Base-by-base conservation (phyloP, 208 protist species). In the Leishmania tropica region DNA sequence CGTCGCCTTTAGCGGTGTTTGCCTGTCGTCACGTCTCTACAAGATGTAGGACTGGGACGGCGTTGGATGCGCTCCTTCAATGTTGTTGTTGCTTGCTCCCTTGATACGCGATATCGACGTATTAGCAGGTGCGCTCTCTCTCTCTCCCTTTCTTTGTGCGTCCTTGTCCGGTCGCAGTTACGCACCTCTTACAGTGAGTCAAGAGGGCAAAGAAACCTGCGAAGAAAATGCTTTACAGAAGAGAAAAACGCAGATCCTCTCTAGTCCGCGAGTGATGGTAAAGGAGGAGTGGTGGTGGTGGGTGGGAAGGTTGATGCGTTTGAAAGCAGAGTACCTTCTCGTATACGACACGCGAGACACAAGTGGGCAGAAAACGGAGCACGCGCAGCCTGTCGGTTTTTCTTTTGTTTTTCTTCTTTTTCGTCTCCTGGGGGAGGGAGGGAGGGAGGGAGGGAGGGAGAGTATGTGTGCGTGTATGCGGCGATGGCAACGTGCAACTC, bases 101-200 rank as follows among this genome's bases (percentile, higher is more conserved):
- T 28, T 45, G 65, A 71, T 21, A 3, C 37, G 3, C 35, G 60
- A 65, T 65, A 28, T 65, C 28, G 60, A 37, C n/a, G 60, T 65
- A 17, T 11, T 72, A 13, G 37, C 67, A 21, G 40, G 2, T 48
- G 31, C 48, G 45, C 35, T 28, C 5, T 45, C 40, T 0, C 28
- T 35, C 2, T 45, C 28, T 8, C 35, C 1, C 31, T 13, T 65
- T 10, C 42, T 42, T 42, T 54, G 51, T 54, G 51, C 51, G 7
- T 68, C 64, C 11, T 11, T 68, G 31, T 8, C 19, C 19, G 65
- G 68, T 51, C 45, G 37, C 42, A 48, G 68, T 53, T 51, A 10
- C 48, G 68, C 42, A 31, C 68, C 68, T 73, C 68, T 73, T 73
- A 73, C 42, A 35, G 2, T 73, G 68, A 51, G 68, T 73, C 35